Percentiles rank a stretch among this genome's conserved stretches.
phyloP scores from a whole-genome alignment of 805 yeast species.

The Middelhovenomyces tepae region DNA sequence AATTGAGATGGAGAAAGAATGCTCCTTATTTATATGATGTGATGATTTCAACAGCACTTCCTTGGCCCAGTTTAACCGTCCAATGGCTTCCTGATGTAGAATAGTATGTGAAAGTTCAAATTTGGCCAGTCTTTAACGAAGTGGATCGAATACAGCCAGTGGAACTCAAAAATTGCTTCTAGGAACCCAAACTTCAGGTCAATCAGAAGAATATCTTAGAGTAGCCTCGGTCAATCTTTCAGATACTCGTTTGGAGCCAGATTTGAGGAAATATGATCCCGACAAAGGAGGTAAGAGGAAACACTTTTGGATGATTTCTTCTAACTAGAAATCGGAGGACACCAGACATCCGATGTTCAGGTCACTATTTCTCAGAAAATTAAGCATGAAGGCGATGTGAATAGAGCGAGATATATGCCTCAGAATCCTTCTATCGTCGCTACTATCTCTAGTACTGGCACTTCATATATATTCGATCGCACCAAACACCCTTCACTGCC shows the following conservation, averaged over 20 bases:
- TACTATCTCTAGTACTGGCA: constrained; percentile 58
- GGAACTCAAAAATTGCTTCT: constrained; percentile 38
- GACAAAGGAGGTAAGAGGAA: too few species aligned
- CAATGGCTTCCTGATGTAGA: constrained; percentile 56
- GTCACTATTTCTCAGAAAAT: constrained; percentile 47
- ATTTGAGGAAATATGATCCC: constrained; percentile 31
- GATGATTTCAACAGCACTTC: constrained; percentile 42
- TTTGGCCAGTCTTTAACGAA: too few species aligned
- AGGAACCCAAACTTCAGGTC: constrained; percentile 59
- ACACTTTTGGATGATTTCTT: too few species aligned
- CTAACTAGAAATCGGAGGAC: constrained; percentile 29
- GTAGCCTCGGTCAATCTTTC: constrained; percentile 28
- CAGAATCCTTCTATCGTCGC: constrained; percentile 81
- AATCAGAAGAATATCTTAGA: constrained; percentile 40
- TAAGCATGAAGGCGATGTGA: constrained; percentile 64
- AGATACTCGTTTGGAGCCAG: constrained; percentile 14
- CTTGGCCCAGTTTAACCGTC: constrained; percentile 56
- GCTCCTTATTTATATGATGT: constrained; percentile 47
- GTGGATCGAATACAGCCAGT: too few species aligned
- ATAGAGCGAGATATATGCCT: constrained; percentile 66
- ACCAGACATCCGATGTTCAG: constrained; percentile 26
- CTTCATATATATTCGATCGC: constrained; percentile 61
- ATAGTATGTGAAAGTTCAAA: constrained; percentile 9
- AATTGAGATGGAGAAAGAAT: constrained; percentile 57
- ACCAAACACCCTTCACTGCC: constrained; percentile 64